Base-by-base conservation (phyloP, 2,329 filamentous ascomycete genomes). In the Penicillium sp. region DNA sequence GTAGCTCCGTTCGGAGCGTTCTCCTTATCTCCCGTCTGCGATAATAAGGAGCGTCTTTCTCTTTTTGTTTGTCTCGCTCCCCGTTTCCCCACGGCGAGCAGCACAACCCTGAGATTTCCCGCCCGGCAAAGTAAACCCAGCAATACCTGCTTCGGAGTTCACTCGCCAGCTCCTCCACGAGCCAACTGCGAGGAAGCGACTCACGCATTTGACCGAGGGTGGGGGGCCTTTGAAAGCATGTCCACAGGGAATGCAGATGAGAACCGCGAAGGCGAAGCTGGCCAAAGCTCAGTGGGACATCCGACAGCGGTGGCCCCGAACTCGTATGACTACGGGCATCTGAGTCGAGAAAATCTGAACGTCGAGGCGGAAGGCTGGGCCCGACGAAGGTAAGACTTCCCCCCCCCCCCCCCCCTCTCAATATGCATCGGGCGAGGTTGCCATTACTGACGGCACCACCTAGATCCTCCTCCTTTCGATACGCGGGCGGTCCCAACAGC, bases 401-500 rank as follows among this genome's bases (percentile, higher is more conserved):
- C 13, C 4, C 4, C 25, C 25, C 11, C 25, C 5, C 25, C 25
- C n/a, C n/a, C n/a, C n/a, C n/a, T n/a, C n/a, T n/a, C n/a, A n/a
- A n/a, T n/a, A n/a, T n/a, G n/a, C n/a, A n/a, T n/a, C n/a, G n/a
- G n/a, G n/a, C n/a, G n/a, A n/a, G n/a, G n/a, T n/a, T n/a, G n/a
- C n/a, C n/a, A n/a, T n/a, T n/a, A n/a, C n/a, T n/a, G n/a, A n/a
- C n/a, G n/a, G n/a, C n/a, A n/a, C 5, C 4, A n/a, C 18, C 21
- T 31, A 62, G 60, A 42, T 61, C 59, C 19, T 65, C 63, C 5
- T 70, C 69, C n/a, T 58, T 72, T 19, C 58, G 68, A 51, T 83
- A 94, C 45, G 83, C 87, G 33, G 93, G 91, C 50, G 91, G 91
- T 35, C 84, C 90, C 46, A 97, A 97, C 72, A 94, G 87, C 65